phyloP scores from a whole-genome alignment of 192 early-diverging fungal species.

The Mortierella antarctica region DNA sequence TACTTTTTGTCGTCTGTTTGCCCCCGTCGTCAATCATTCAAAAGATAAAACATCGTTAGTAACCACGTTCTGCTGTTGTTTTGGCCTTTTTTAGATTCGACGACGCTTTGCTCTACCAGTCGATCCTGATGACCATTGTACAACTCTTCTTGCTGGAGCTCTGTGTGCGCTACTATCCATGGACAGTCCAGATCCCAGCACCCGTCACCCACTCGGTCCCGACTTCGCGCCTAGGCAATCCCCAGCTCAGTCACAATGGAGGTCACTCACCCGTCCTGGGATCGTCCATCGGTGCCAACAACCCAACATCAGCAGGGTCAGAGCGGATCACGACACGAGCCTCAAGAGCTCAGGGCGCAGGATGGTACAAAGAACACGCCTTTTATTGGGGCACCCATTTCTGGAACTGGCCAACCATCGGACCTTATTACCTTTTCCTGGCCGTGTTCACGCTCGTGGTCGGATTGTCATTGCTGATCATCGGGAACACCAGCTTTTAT shows the following conservation, averaged over 20 bases:
- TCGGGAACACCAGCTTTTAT: conserved; percentile 42
- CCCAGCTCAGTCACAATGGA: background rate
- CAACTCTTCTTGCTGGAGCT: conserved; percentile 63
- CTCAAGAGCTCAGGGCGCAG: conserved; percentile 18
- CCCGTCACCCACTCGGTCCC: conserved; percentile 43
- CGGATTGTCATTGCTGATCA: conserved; percentile 43
- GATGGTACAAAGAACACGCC: conserved; percentile 43
- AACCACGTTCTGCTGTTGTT: background rate
- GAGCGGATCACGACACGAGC: conserved; percentile 25
- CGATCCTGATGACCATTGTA: conserved; percentile 65
- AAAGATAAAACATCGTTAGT: background rate
- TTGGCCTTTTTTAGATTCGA: conserved; percentile 60
- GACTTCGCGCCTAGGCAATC: conserved; percentile 5
- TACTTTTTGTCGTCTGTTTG: background rate
- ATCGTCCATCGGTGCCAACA: background rate
- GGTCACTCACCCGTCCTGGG: background rate
- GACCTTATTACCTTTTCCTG: conserved; percentile 37
- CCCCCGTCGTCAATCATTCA: background rate
- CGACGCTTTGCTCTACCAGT: conserved; percentile 61
- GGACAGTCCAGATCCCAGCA: conserved; percentile 34
- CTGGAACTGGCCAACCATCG: conserved; percentile 49
- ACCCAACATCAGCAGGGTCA: background rate
- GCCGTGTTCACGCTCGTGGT: conserved; percentile 31
- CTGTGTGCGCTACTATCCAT: conserved; percentile 57
- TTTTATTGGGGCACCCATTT: conserved; percentile 34